These are phyloP conservation scores for Lumnitzera littorea DNA, from an alignment of 345 rosid genomes.

Conservation along the genomic window DNA sequence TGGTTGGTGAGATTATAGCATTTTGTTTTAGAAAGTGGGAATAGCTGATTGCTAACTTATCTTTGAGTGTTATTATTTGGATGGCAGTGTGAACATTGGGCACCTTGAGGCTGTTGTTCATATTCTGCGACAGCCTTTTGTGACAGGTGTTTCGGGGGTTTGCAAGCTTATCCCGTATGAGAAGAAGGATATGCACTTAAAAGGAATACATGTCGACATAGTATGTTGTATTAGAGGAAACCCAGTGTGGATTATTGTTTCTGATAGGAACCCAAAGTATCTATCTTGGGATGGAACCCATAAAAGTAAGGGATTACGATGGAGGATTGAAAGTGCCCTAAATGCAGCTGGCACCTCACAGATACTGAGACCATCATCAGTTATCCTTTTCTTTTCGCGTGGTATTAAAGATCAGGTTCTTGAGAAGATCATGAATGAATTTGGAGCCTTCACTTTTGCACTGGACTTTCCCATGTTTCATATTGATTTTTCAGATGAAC, in stretches of 20 bases:
- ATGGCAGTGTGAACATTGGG: constrained; percentile 63
- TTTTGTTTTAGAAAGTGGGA: not conserved
- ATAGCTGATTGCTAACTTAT: not conserved
- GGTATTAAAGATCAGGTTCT: constrained; percentile 30
- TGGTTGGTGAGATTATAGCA: not conserved
- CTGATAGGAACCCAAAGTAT: constrained; percentile 73
- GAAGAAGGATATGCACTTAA: constrained; percentile 8
- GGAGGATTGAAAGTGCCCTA: constrained; percentile 37
- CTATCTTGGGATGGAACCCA: constrained; percentile 40
- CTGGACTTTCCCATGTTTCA: constrained; percentile 24
- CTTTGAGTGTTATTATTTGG: not conserved
- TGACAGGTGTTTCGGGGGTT: constrained; percentile 71
- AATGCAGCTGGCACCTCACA: constrained; percentile 41
- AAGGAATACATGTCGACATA: constrained; percentile 55
- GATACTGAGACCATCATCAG: constrained; percentile 42
- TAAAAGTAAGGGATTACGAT: constrained; percentile 43
- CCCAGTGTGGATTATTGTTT: constrained; percentile 81
- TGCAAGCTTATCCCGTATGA: constrained; percentile 49
- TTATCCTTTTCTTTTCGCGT: constrained; percentile 64
- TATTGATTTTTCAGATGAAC: constrained; percentile 37
- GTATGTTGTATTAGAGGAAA: constrained; percentile 51
- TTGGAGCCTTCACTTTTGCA: constrained; percentile 40
- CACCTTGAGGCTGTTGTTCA: constrained; percentile 68
- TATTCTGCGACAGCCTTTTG: constrained; percentile 47
- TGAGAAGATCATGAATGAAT: constrained; percentile 31